Conservation (phyloP, 176 grass and related monocot species). For the Secale cereale region DNA sequence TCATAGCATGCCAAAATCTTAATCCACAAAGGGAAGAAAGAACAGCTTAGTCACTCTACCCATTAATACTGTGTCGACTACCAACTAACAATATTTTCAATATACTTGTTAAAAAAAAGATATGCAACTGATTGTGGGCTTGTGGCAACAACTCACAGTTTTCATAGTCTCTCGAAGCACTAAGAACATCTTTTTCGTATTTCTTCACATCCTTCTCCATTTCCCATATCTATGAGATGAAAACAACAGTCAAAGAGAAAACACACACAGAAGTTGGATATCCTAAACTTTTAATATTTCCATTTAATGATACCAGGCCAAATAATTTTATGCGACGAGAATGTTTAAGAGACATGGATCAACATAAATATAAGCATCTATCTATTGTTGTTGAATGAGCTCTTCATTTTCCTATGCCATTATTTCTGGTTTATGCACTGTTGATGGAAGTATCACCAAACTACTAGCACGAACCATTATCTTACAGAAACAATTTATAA, state of each 20-base stretch:
- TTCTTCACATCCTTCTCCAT: conserved; percentile 78
- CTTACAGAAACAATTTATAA: not conserved
- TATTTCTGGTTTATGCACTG: not conserved
- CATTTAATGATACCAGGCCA: not conserved
- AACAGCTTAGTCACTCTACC: not conserved
- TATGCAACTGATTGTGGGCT: not conserved
- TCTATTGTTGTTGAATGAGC: conserved; percentile 5
- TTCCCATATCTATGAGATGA: conserved; percentile 67
- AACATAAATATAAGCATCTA: conserved; percentile 6
- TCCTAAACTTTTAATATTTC: not conserved
- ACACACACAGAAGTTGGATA: conserved; percentile 1
- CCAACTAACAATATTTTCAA: not conserved
- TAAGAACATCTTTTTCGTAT: conserved; percentile 63
- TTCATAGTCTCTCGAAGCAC: conserved; percentile 53
- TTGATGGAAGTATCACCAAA: not conserved
- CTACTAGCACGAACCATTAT: not conserved
- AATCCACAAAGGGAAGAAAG: not conserved
- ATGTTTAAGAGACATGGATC: not conserved
- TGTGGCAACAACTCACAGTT: conserved; percentile 50
- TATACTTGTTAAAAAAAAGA: not conserved
- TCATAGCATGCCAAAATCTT: not conserved
- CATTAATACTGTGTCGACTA: not conserved
- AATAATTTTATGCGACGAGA: not conserved
- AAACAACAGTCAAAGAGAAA: conserved; percentile 29
- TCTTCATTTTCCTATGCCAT: not conserved